phyloP scores from a whole-genome alignment of 164 flowering plant species.

The Santalum album region DNA sequence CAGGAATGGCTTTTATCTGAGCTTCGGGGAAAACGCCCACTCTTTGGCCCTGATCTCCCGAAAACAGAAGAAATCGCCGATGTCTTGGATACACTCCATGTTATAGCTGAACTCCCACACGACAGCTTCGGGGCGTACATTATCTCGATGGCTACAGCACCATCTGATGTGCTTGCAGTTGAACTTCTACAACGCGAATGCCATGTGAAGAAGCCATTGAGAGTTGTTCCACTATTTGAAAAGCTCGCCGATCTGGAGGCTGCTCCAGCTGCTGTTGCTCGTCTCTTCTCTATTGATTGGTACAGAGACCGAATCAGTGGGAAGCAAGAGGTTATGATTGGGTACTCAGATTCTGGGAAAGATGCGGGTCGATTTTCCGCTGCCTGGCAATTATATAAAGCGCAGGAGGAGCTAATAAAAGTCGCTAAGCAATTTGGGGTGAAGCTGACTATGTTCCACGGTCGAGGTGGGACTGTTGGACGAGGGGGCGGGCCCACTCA shows the following conservation, averaged over 20 bases:
- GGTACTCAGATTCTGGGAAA: conserved; percentile 97
- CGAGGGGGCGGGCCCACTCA: conserved; percentile 99
- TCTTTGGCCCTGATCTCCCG: conserved; percentile 94
- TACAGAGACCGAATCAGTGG: conserved; percentile 77
- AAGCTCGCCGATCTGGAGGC: conserved; percentile 91
- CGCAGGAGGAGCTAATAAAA: conserved; percentile 94
- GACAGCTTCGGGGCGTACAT: conserved; percentile 97
- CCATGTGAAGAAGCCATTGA: conserved; percentile 71
- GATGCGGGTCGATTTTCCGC: conserved; percentile 98
- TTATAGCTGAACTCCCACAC: conserved; percentile 81
- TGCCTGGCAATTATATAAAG: conserved; percentile 92
- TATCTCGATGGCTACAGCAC: conserved; percentile 96
- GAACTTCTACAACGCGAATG: conserved; percentile 96
- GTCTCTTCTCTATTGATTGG: conserved; percentile 94
- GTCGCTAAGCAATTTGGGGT: conserved; percentile 87
- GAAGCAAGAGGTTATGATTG: conserved; percentile 99
- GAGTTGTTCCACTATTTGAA: conserved; percentile 96
- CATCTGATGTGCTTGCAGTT: conserved; percentile 95
- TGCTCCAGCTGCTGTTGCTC: conserved; percentile 89
- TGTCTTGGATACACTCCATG: conserved; percentile 81
- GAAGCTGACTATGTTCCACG: conserved; percentile 97
- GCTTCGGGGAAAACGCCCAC: conserved; percentile 87
- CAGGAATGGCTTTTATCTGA: conserved; percentile 96
- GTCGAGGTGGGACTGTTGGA: conserved; percentile 99
- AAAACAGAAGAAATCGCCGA: conserved; percentile 92